Evolutionary conservation across 352 stramenopile species (phyloP), one percentile per base, ranked within the genome.

Genomic region (Plasmopara viticola): DNA sequence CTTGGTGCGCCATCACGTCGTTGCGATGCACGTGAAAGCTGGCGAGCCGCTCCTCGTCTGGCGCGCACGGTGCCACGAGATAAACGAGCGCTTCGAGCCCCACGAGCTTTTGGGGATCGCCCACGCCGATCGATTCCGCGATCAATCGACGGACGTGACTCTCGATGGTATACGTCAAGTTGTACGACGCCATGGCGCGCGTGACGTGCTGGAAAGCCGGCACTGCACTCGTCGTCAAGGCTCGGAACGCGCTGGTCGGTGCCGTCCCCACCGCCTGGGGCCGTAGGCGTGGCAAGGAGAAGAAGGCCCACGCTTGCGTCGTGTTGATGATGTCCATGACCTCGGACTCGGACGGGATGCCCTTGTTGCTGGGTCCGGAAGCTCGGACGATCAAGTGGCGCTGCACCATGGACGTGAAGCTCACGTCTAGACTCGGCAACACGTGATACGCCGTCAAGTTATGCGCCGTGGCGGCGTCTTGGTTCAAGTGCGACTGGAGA

Each of bases 261-360:
- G 33, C 39, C 17, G 14, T 35, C 2, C 31, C 54, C 6, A 52
- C 68, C 64, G 20, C 72, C 54, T 63, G 75, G 66, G 29, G 66
- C 38, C 51, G 47, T 44, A 69, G 53, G 8, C 60, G 56, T 6
- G 47, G 52, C 6, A 75, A 64, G 2, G 78, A 78, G 48, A 90
- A 90, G 53, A 87, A 92, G 8, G 56, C 84, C 82, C 75, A 92
- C 25, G 79, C 78, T 40, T 92, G 82, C 2, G 70, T 81, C 4
- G 73, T 84, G 63, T 92, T 92, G 65, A 92, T 80, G 50, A 86
- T 78, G 51, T 88, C 78, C 78, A 90, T 87, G 51, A 75, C 84
- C 42, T 92, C 78, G 0, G 62, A 56, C 14, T 86, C 76, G 1
- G 60, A 68, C 0, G 78, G 74, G 1, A 57, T 44, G 40, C 52